Base-by-base conservation (phyloP, 1,284 basidiomycete species). In the Boletus calvinii region DNA sequence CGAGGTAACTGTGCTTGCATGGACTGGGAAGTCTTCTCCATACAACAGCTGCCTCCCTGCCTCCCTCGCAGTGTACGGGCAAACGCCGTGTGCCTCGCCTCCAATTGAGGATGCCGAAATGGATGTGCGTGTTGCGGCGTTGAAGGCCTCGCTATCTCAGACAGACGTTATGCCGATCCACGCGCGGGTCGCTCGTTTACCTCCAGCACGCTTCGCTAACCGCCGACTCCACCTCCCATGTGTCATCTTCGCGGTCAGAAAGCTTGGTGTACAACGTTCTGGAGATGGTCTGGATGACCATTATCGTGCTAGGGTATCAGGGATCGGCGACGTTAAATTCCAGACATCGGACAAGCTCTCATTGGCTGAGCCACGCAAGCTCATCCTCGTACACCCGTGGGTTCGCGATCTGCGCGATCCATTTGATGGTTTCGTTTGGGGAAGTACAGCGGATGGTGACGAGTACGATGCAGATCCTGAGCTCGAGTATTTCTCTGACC, bases 21-120 rank as follows among this genome's bases (percentile, higher is more conserved):
- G 60, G 60, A 30, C 36, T 2, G 57, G 60, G 11, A 44, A 36
- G 20, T 41, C 60, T 6, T 61, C 59, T 1, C 9, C 17, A 15
- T 60, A 62, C 29, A 60, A 60, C 30, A 60, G 44, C 12, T 55
- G 49, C 10, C 56, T 58, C 26, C 57, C 57, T 0, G 20, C 18
- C 11, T 36, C 41, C 30, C 48, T 61, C 15, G 24, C 50, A 1
- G 50, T 61, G 1, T 61, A 61, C 13, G 11, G 9, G 2, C 32
- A 40, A 15, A 12, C 38, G 1, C 61, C 55, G 7, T 3, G 3
- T n/a, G 20, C 30, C 15, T 32, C 26, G 1, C 20, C 20, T 34
- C 10, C 40, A 7, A 31, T 48, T 5, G 12, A 38, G 1, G 43
- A 36, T 1, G 10, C 13, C 4, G 43, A 49, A n/a, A 49, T 49